Base-by-base conservation (phyloP, 495 filamentous ascomycete genomes). In the Aspergillus ellipticus region DNA sequence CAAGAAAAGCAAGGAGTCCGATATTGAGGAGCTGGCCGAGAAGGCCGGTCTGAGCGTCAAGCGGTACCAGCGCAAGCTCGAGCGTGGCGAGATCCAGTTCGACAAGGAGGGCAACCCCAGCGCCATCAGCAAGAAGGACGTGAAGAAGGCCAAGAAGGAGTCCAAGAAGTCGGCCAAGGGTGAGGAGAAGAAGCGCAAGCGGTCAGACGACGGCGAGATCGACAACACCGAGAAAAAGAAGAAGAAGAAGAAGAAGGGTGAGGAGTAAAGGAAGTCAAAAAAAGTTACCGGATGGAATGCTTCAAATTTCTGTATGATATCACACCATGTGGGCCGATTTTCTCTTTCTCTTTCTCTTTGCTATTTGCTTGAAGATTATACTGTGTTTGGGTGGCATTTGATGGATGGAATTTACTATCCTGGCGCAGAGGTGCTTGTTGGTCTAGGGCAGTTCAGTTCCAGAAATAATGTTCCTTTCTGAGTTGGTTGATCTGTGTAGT, bases 61-160 rank as follows among this genome's bases (percentile, higher is more conserved):
- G 66, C 82, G 86, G 62, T 89, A 88, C 72, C 80, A 85, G 75
- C 80, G 85, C 57, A 89, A 88, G 79, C 77, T 85, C 20, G 83
- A 85, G 63, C 79, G 84, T 17, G 86, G 86, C 15, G 81, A 88
- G 65, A 84, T 89, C 55, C 71, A 75, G 58, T 78, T 88, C 56
- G 74, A 75, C 53, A 66, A 70, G 7, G 77, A 81, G 42, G 85
- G 85, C 33, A 84, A 74, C 52, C 84, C 85, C 8, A 70, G 78
- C 51, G 67, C 84, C n/a, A 55, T 85, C 56, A 86, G 81, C 70
- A 88, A 89, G 77, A 90, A 90, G 74, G 85, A 86, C 51, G 67
- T 87, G 56, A 90, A 90, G 80, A 88, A 87, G 75, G 76, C 81
- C 57, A 85, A 83, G 80, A 87, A 87, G 73, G 77, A 78, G 19